Percentiles rank a stretch among this genome's conserved stretches.
These are phyloP conservation scores for Coniferiporia sulphurascens DNA, from an alignment of 1,284 basidiomycete genomes.

Conservation along the genomic window DNA sequence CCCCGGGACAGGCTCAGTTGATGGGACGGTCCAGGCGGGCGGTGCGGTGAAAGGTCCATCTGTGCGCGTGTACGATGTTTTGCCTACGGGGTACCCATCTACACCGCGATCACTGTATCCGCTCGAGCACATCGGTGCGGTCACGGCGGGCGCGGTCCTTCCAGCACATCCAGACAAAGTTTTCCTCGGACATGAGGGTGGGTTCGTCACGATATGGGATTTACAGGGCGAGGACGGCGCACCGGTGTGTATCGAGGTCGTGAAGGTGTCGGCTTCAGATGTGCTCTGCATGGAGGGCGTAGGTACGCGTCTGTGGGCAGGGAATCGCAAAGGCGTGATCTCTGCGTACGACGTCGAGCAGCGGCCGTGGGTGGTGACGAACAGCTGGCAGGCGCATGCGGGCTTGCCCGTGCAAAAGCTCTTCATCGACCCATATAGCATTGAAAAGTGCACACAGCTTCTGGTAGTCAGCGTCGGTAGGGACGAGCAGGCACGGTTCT, in stretches of 20 bases:
- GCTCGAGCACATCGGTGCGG: slow-evolving; percentile 67
- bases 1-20: slow-evolving; percentile 12
- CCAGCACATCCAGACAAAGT: slow-evolving; percentile 63
- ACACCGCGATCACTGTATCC: slow-evolving; percentile 47
- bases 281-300: slow-evolving; percentile 79
- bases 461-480: slow-evolving; percentile 75
- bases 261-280: slow-evolving; percentile 78
- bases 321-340: slow-evolving; percentile 77
- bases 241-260: slow-evolving; percentile 59
- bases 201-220: slow-evolving; percentile 80
- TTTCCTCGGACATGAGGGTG: slow-evolving; percentile 93
- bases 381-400: slow-evolving; percentile 85
- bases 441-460: slow-evolving; percentile 58
- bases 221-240: slow-evolving; percentile 43
- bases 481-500: slow-evolving; percentile 73
- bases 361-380: slow-evolving; percentile 82
- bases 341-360: slow-evolving; percentile 73
- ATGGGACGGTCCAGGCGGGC: slow-evolving; percentile 29
- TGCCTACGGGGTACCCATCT: slow-evolving; percentile 39
- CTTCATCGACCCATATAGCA: slow-evolving; percentile 67
- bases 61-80: slow-evolving; percentile 75
- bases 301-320: slow-evolving; percentile 79
- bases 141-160: slow-evolving; percentile 77
- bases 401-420: slow-evolving; percentile 74
- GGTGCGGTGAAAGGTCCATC: slow-evolving; percentile 53